Evolutionary conservation across 305 asterid genomes (phyloP).

Genomic region (Fraxinus dipetala): DNA sequence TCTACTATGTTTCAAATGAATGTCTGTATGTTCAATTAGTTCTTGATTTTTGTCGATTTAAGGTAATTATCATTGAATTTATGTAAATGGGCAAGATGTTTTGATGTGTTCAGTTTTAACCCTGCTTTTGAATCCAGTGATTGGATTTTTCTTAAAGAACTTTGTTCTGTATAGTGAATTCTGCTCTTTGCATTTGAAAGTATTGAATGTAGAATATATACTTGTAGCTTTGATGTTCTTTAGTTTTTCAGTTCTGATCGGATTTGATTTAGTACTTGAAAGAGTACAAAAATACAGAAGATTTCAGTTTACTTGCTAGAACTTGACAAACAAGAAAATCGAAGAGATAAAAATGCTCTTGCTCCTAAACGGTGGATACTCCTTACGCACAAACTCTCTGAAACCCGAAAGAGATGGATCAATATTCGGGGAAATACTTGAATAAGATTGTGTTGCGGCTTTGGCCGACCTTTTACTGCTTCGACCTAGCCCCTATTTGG

Average conservation of each 20-base stretch:
- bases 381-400: slow-evolving; percentile 70
- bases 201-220: neutral
- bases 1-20: neutral
- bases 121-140: neutral
- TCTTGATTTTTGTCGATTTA: neutral
- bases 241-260: neutral
- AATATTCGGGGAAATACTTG: slow-evolving; percentile 56
- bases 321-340: slow-evolving; percentile 82
- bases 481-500: no score
- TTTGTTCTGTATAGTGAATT: neutral
- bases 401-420: slow-evolving; percentile 86
- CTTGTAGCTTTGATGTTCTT: neutral
- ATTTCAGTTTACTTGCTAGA: slow-evolving; percentile 76
- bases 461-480: no score
- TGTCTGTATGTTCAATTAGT: neutral
- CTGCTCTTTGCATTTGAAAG: neutral
- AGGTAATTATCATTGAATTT: neutral
- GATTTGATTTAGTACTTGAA: neutral
- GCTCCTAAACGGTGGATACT: slow-evolving; percentile 98
- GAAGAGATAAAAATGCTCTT: slow-evolving; percentile 52
- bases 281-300: slow-evolving; percentile 2
- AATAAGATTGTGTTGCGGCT: no score
- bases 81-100: neutral
- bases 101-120: neutral
- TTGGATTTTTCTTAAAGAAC: neutral